Conservation (phyloP, 352 stramenopile species). For the Thalassiosira ordinaria region DNA sequence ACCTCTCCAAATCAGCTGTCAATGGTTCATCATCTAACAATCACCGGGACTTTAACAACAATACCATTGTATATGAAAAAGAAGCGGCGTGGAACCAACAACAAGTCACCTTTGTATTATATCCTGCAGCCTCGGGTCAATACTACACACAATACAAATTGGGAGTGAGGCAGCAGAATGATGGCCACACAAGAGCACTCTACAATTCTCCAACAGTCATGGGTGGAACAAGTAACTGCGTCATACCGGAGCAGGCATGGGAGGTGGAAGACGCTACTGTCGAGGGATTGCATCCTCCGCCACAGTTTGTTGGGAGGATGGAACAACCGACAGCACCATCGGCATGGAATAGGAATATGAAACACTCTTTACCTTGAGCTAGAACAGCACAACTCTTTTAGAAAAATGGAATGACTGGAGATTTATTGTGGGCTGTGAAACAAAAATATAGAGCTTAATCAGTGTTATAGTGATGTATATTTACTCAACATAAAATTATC, state of each 20-base stretch:
- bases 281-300: constrained; percentile 39
- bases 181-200: constrained; percentile 22
- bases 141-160: constrained; percentile 56
- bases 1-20: constrained; percentile 37
- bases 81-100: constrained; percentile 44
- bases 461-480: too few relatives aligned
- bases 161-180: constrained; percentile 15
- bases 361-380: neutral
- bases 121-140: constrained; percentile 20
- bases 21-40: too few relatives aligned
- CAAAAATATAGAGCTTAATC: too few relatives aligned
- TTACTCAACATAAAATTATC: too few relatives aligned
- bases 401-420: too few relatives aligned
- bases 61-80: constrained; percentile 39
- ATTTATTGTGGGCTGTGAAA: too few relatives aligned
- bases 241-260: constrained; percentile 30
- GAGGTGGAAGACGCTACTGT: constrained; percentile 20
- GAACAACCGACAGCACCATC: neutral
- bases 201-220: constrained; percentile 51
- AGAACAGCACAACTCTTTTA: too few relatives aligned
- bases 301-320: constrained; percentile 45
- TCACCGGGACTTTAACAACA: too few relatives aligned
- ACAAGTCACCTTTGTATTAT: constrained; percentile 39
- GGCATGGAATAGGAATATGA: neutral
- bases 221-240: neutral